These are phyloP conservation scores for Marasmius sp. DNA, from an alignment of 1,284 basidiomycete species.

Conservation along the genomic window DNA sequence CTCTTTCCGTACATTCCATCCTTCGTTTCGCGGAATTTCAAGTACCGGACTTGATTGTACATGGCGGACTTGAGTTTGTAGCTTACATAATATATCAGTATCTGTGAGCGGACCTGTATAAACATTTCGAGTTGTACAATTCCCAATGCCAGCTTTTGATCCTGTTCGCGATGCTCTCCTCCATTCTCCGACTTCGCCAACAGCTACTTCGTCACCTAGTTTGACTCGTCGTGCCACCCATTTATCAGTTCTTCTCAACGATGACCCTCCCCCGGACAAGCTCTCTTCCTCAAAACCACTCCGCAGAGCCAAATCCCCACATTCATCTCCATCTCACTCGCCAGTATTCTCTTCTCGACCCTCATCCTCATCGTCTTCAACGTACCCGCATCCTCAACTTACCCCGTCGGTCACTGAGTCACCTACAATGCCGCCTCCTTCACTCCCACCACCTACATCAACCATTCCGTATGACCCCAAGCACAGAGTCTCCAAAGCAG, in stretches of 20 bases:
- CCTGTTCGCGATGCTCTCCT: conserved; percentile 80
- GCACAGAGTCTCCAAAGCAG: conserved; percentile 58
- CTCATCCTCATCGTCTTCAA: conserved; percentile 30
- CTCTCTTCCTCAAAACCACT: conserved; percentile 39
- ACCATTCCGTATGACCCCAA: conserved; percentile 58
- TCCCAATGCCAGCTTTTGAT: conserved; percentile 73
- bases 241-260: conserved; percentile 69
- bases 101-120: not conserved
- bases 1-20: too few relatives aligned
- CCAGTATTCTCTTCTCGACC: conserved; percentile 22
- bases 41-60: too few relatives aligned
- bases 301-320: conserved; percentile 29
- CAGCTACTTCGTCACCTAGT: conserved; percentile 38
- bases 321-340: conserved; percentile 15
- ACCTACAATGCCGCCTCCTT: conserved; percentile 26
- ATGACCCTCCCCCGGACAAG: conserved; percentile 46
- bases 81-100: not conserved
- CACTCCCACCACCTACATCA: conserved; percentile 23
- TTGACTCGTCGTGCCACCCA: conserved; percentile 63
- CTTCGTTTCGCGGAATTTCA: too few relatives aligned
- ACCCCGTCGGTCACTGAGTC: conserved; percentile 22
- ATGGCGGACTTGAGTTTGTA: not conserved
- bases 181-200: conserved; percentile 51
- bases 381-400: conserved; percentile 18
- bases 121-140: not conserved